Conservation (phyloP, 306 rosid species). For the Dicorynia guianensis region DNA sequence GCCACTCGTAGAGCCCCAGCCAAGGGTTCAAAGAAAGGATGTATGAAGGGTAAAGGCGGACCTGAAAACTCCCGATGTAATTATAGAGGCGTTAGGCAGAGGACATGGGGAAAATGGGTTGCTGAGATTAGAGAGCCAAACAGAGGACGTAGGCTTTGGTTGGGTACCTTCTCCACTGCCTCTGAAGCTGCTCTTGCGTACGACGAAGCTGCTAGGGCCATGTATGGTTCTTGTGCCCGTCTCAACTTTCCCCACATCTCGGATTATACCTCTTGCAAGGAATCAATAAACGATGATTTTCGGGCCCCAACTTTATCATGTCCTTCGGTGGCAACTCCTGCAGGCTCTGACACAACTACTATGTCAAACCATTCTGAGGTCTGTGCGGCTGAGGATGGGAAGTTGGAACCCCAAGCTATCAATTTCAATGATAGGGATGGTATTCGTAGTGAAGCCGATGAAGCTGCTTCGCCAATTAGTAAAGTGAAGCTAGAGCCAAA, state of each 20-base stretch:
- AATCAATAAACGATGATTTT: slow-evolving; percentile 41
- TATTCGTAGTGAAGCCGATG: slow-evolving; percentile 30
- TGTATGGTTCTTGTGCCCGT: slow-evolving; percentile 85
- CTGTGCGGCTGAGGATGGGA: slow-evolving; percentile 54
- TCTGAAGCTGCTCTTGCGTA: slow-evolving; percentile 69
- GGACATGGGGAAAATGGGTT: slow-evolving; percentile 99
- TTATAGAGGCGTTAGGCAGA: slow-evolving; percentile 94
- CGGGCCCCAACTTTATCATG: slow-evolving; percentile 45
- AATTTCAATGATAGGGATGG: not conserved
- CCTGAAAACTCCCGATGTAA: slow-evolving; percentile 78
- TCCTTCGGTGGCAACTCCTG: slow-evolving; percentile 55
- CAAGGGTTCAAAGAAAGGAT: slow-evolving; percentile 96
- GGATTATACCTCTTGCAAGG: slow-evolving; percentile 39
- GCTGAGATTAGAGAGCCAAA: slow-evolving; percentile 90
- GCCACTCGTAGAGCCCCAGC: slow-evolving; percentile 67
- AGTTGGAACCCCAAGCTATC: not conserved
- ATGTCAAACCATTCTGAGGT: slow-evolving; percentile 69
- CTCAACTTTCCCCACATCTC: slow-evolving; percentile 69
- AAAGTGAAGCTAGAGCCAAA: slow-evolving; percentile 44
- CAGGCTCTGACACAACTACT: slow-evolving; percentile 54
- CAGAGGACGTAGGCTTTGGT: slow-evolving; percentile 72
- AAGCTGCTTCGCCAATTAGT: slow-evolving; percentile 37
- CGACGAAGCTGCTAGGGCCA: slow-evolving; percentile 92
- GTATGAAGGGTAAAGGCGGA: slow-evolving; percentile 99
- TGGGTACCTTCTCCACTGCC: slow-evolving; percentile 68